These are phyloP conservation scores for Hemerocallis citrina DNA, from an alignment of 106 monocot genomes.

Conservation along the genomic window DNA sequence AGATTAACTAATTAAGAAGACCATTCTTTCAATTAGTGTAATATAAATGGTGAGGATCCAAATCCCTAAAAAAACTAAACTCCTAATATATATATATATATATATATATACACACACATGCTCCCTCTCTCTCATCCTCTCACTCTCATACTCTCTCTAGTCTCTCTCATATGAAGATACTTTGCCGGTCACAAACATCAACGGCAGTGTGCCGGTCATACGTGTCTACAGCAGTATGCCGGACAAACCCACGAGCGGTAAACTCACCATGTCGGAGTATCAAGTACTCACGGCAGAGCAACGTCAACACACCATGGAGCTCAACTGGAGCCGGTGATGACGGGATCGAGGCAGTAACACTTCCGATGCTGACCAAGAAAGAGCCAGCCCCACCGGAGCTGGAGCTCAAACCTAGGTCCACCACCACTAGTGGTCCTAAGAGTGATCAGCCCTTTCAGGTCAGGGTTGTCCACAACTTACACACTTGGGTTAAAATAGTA, in stretches of 20 bases:
- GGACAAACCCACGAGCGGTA: constrained; percentile 39
- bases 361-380: constrained; percentile 25
- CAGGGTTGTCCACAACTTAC: neutral
- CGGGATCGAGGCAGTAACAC: constrained; percentile 14
- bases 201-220: constrained; percentile 30
- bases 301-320: constrained; percentile 3
- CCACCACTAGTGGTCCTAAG: neutral
- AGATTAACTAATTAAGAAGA: too few relatives aligned
- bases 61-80: too few relatives aligned
- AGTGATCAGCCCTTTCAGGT: constrained; percentile 37
- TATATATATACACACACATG: too few relatives aligned
- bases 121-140: neutral
- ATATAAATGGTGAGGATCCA: too few relatives aligned
- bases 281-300: constrained; percentile 40
- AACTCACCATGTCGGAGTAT: constrained; percentile 25
- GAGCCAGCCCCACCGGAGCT: constrained; percentile 9
- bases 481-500: too few relatives aligned
- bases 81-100: too few relatives aligned
- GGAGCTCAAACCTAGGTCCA: neutral
- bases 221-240: constrained; percentile 20
- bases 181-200: constrained; percentile 42
- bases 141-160: constrained; percentile 3
- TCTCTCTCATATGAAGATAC: constrained; percentile 16
- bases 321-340: constrained; percentile 11
- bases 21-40: too few relatives aligned